Conservation (phyloP, 192 early-diverging fungal species). For the Haplosporangium gracile region DNA sequence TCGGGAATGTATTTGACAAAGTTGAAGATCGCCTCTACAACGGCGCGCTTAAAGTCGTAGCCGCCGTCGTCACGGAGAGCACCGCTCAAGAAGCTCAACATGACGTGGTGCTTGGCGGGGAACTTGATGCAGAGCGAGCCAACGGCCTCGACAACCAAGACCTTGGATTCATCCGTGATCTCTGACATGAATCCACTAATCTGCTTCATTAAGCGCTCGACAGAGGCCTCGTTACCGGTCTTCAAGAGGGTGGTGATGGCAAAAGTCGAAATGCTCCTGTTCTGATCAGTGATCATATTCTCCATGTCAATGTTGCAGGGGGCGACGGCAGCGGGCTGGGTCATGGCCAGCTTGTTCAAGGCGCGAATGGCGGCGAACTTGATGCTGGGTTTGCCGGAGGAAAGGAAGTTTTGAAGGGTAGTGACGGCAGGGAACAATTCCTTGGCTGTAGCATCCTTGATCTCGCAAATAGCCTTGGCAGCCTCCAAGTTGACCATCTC, state of each 20-base stretch:
- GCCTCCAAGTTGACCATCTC: constrained; percentile 99
- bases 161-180: constrained; percentile 99
- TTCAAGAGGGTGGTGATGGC: constrained; percentile 98
- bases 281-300: constrained; percentile 95
- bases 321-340: constrained; percentile 90
- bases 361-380: constrained; percentile 98
- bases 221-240: constrained; percentile 98
- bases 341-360: constrained; percentile 92
- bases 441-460: constrained; percentile 84
- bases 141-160: constrained; percentile 98
- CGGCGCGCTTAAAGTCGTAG: constrained; percentile 96
- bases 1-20: constrained; percentile 95
- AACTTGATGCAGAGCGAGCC: constrained; percentile 97
- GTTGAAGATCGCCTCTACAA: constrained; percentile 98
- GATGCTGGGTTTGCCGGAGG: constrained; percentile 92
- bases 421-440: constrained; percentile 95
- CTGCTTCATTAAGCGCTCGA: constrained; percentile 99
- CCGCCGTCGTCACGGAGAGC: constrained; percentile 98
- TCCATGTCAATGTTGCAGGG: constrained; percentile 99
- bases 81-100: constrained; percentile 93
- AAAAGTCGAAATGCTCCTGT: constrained; percentile 97
- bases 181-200: constrained; percentile 98
- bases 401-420: constrained; percentile 93
- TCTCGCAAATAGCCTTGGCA: constrained; percentile 94
- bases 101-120: constrained; percentile 92